These are phyloP conservation scores for Ziziphus jujuba DNA, from an alignment of 306 rosid species.

Conservation along the genomic window DNA sequence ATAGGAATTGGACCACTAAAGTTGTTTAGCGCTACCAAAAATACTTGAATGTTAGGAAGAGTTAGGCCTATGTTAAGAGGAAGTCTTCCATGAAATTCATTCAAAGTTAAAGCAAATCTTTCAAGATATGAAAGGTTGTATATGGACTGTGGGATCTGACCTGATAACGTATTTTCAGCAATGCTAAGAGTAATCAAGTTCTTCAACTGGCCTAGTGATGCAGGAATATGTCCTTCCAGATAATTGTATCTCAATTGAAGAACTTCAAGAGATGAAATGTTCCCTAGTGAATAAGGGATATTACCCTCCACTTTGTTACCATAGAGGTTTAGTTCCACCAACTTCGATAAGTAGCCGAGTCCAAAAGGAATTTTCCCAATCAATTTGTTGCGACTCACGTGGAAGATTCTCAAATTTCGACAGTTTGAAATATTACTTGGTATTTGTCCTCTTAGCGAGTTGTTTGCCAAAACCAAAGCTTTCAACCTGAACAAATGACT, in stretches of 20 bases:
- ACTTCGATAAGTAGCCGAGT: constrained; percentile 10
- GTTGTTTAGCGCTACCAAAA: neutral
- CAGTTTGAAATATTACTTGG: constrained; percentile 8
- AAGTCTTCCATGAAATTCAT: neutral
- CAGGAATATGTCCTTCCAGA: constrained; percentile 1
- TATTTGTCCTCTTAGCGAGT: constrained; percentile 14
- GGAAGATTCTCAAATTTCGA: constrained; percentile 2
- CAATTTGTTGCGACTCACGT: constrained; percentile 8
- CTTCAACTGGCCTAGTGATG: neutral
- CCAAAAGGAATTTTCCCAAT: constrained; percentile 8
- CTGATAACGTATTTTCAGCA: neutral
- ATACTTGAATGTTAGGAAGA: constrained; percentile 2
- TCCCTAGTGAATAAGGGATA: constrained; percentile 1
- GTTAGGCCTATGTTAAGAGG: constrained; percentile 11
- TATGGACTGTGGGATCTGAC: neutral
- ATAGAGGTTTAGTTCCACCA: constrained; percentile 12
- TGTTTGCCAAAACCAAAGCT: constrained; percentile 5
- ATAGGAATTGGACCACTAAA: constrained; percentile 11
- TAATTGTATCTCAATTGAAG: constrained; percentile 4
- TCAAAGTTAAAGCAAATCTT: neutral
- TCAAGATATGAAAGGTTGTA: neutral
- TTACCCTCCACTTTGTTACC: constrained; percentile 11
- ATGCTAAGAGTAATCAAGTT: fast-evolving
- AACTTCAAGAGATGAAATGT: neutral
- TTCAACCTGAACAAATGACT: constrained; percentile 17